Evolutionary conservation across 768 basidiomycete species (phyloP).

Genomic region (Tylopilus vinaceipallidus): DNA sequence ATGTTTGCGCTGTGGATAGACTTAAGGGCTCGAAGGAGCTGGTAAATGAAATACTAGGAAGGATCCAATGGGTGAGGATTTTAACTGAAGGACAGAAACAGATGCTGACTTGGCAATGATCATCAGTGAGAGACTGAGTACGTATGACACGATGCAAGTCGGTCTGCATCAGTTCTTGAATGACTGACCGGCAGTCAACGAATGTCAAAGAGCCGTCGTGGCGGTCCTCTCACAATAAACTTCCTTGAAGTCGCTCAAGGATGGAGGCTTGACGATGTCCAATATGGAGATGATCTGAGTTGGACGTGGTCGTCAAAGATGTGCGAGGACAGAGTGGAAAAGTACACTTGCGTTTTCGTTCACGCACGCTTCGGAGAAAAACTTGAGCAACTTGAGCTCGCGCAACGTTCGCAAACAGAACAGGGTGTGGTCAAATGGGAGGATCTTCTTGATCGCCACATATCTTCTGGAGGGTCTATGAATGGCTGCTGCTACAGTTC

Average conservation of each 20-base stretch:
- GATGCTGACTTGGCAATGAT: conserved; percentile 70
- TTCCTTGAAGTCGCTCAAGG: conserved; percentile 77
- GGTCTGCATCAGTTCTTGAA: conserved; percentile 89
- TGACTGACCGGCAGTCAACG: conserved; percentile 42
- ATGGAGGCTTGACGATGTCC: conserved; percentile 83
- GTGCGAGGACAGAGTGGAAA: neutral
- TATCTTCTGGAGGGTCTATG: conserved; percentile 79
- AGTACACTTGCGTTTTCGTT: conserved; percentile 67
- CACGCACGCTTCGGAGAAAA: conserved; percentile 75
- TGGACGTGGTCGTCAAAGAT: conserved; percentile 2
- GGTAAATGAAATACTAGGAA: conserved; percentile 74
- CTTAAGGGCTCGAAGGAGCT: conserved; percentile 84
- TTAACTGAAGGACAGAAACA: neutral
- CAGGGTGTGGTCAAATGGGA: conserved; percentile 91
- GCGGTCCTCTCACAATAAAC: conserved; percentile 67
- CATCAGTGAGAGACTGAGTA: conserved; percentile 86
- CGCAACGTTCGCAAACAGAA: conserved; percentile 88
- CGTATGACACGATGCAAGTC: conserved; percentile 90
- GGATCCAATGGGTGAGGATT: conserved; percentile 1
- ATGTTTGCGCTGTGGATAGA: conserved; percentile 87
- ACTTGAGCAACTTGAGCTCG: conserved; percentile 87
- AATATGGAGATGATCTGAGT: conserved; percentile 85
- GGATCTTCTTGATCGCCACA: conserved; percentile 95
- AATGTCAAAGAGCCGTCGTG: neutral
- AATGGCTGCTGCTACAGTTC: conserved; percentile 84